Evolutionary conservation across 495 filamentous ascomycete species (phyloP).

Genomic region (Penicillium herquei): DNA sequence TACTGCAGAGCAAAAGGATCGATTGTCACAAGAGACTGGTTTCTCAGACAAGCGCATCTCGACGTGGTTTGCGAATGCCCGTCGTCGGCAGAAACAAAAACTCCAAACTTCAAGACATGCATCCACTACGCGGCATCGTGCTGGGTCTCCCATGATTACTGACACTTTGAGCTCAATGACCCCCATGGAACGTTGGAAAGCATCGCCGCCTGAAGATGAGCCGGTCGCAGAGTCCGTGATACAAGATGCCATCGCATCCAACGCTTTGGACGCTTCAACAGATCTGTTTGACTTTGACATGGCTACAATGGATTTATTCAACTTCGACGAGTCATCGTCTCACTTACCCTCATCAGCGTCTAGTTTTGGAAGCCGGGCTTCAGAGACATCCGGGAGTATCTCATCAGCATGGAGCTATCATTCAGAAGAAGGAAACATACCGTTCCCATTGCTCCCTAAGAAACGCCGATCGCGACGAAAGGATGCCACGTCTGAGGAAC

Average conservation of each 20-base stretch:
- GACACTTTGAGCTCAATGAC: conserved; percentile 54
- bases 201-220: conserved; percentile 76
- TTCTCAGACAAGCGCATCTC: conserved; percentile 36
- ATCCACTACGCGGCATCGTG: conserved; percentile 44
- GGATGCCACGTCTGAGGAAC: conserved; percentile 48
- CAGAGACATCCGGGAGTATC: conserved; percentile 33
- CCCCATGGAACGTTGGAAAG: conserved; percentile 77
- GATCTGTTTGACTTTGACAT: conserved; percentile 44
- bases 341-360: conserved; percentile 29
- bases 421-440: conserved; percentile 32
- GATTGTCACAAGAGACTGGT: conserved; percentile 32
- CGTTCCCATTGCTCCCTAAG: conserved; percentile 19
- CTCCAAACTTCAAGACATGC: conserved; percentile 46
- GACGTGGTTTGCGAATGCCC: conserved; percentile 46
- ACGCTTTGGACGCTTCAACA: conserved; percentile 54
- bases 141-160: conserved; percentile 37
- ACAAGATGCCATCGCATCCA: conserved; percentile 45
- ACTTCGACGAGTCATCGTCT: conserved; percentile 26
- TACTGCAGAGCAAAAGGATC: conserved; percentile 30
- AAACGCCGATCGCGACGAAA: conserved; percentile 23
- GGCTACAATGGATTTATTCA: conserved; percentile 19
- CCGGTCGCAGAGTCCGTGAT: conserved; percentile 31
- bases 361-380: conserved; percentile 30
- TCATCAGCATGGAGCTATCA: conserved; percentile 49
- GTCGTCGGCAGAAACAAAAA: conserved; percentile 48